Base-by-base conservation (phyloP, 2,329 filamentous ascomycete species). In the Dothiorella sarmentorum region DNA sequence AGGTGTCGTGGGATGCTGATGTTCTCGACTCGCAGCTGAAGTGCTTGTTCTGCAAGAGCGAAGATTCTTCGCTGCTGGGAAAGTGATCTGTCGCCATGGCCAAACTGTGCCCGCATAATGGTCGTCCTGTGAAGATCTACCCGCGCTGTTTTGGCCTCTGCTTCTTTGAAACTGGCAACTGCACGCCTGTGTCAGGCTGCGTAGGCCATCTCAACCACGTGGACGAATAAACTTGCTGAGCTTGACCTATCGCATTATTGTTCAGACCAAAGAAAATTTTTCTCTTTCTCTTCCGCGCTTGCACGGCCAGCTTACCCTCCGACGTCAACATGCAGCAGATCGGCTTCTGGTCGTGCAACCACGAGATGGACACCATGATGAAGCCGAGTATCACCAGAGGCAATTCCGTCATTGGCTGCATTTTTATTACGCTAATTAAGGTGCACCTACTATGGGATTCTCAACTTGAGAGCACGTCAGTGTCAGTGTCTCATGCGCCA, bases 121-220 rank as follows among this genome's bases (percentile, higher is more conserved):
- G 11, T 26, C 35, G 13, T 45, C 24, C 20, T 31, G 6, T 18
- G 15, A 29, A 26, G 15, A 17, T 13, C 49, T 20, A 24, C 33
- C 33, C n/a, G 13, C 15, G 33, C 11, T 22, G 4, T 27, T 40
- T 20, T 53, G 10, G 29, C n/a, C 35, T 29, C 49, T 35, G 40
- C 49, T 53, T 53, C 35, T 53, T 13, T 40, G 49, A 40, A 53
- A 40, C 49, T n/a, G 49, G 49, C 33, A 53, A 53, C 49, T 20
- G 22, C 49, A 31, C 22, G n/a, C 24, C 18, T 29, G 49, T 53
- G 24, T 40, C 33, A 29, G 33, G 33, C 49, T 40, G 24, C 22
- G n/a, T 11, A 29, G 4, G n/a, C 35, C 15, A 15, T 40, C 27
- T 4, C 15, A 18, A 38, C 49, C 49, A 53, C 49, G 49, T 53